These are phyloP conservation scores for Fragilaria crotonensis DNA, from an alignment of 108 stramenopile genomes.

Conservation along the genomic window DNA sequence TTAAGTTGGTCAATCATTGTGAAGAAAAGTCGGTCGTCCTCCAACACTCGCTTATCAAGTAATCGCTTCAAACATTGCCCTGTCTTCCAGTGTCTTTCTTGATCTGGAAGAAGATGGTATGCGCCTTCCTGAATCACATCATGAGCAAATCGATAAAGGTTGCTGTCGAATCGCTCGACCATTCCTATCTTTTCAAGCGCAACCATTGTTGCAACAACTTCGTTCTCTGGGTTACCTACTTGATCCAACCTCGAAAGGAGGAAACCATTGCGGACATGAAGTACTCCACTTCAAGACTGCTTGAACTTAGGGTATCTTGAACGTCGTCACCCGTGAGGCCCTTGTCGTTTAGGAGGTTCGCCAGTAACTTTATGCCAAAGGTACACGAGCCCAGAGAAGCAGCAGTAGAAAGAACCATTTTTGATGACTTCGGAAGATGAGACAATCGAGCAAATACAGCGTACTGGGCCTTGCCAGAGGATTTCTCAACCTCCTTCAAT, in stretches of 20 bases:
- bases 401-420: background rate
- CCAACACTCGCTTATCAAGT: background rate
- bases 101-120: slow-evolving; percentile 23
- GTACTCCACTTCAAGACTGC: background rate
- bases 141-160: slow-evolving; percentile 15
- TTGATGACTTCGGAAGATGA: background rate
- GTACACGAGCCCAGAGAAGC: background rate
- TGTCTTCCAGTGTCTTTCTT: slow-evolving; percentile 6
- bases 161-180: background rate
- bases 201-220: background rate
- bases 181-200: background rate
- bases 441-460: background rate
- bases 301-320: background rate
- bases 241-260: background rate
- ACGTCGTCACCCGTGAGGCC: background rate
- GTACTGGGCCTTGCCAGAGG: background rate
- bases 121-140: slow-evolving; percentile 29
- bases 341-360: background rate
- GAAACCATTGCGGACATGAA: background rate
- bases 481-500: background rate
- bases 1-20: background rate
- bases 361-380: background rate
- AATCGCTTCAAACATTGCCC: background rate
- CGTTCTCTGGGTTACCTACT: background rate
- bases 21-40: background rate